Conservation (phyloP, 2,329 filamentous ascomycete species). For the Parafenestella ontariensis region DNA sequence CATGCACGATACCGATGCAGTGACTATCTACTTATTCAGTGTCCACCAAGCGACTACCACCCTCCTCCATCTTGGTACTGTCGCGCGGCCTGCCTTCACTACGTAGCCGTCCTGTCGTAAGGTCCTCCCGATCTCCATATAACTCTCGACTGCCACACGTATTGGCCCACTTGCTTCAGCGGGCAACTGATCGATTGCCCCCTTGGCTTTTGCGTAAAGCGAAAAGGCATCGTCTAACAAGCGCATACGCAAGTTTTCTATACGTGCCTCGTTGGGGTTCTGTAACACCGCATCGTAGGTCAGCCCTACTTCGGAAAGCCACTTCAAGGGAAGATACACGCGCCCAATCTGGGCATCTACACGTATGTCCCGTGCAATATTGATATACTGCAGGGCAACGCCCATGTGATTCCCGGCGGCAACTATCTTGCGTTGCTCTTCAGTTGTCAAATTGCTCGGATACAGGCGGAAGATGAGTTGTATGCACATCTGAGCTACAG, state of each 20-base stretch:
- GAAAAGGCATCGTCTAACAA: slow-evolving; percentile 68
- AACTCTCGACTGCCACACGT: slow-evolving; percentile 74
- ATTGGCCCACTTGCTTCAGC: slow-evolving; percentile 67
- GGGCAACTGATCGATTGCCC: slow-evolving; percentile 68
- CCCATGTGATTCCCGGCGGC: slow-evolving; percentile 71
- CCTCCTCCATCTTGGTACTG: slow-evolving; percentile 57
- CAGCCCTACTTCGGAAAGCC: slow-evolving; percentile 67
- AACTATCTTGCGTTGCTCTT: slow-evolving; percentile 56
- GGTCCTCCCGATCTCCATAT: slow-evolving; percentile 77
- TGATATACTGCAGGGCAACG: slow-evolving; percentile 77
- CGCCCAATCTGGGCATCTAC: slow-evolving; percentile 70
- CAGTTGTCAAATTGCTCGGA: slow-evolving; percentile 36
- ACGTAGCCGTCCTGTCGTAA: slow-evolving; percentile 56
- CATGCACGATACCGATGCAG: background rate
- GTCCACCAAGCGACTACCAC: slow-evolving; percentile 66
- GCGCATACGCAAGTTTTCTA: slow-evolving; percentile 60
- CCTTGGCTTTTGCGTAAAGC: slow-evolving; percentile 63
- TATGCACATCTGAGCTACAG: slow-evolving; percentile 72
- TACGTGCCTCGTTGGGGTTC: slow-evolving; percentile 55
- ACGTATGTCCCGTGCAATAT: slow-evolving; percentile 76
- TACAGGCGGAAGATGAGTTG: slow-evolving; percentile 70
- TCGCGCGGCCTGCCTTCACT: slow-evolving; percentile 55
- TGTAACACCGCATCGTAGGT: slow-evolving; percentile 63
- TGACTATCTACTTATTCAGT: slow-evolving; percentile 43
- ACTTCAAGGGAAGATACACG: slow-evolving; percentile 71